Percentiles rank a stretch among this genome's conserved stretches.
Conservation (phyloP, 306 rosid genomes). For the Citrullus mucosospermus region DNA sequence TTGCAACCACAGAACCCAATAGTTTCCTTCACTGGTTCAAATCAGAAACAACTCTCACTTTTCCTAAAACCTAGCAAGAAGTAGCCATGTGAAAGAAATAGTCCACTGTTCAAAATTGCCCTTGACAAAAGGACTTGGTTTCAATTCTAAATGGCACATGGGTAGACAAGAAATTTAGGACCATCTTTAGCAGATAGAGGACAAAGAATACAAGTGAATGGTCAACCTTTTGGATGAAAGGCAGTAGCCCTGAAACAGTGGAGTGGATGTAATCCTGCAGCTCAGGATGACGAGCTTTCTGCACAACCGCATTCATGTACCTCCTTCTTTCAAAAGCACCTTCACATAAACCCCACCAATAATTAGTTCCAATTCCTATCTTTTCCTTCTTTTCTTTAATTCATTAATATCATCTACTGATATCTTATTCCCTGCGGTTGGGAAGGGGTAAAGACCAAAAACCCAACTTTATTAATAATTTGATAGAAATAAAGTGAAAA, state of each 20-base stretch:
- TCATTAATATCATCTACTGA: neutral
- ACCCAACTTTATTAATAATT: neutral
- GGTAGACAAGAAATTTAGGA: neutral
- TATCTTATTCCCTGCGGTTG: neutral
- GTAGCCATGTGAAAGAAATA: neutral
- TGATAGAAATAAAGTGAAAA: neutral
- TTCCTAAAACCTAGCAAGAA: neutral
- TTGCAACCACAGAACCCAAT: neutral
- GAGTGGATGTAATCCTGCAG: slow-evolving; percentile 73
- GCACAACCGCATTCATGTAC: slow-evolving; percentile 76
- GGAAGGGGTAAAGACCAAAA: no score
- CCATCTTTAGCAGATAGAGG: slow-evolving; percentile 1
- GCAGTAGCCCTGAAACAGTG: slow-evolving; percentile 57
- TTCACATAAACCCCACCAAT: slow-evolving; percentile 19
- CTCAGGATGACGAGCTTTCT: slow-evolving; percentile 73
- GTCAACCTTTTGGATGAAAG: slow-evolving; percentile 61
- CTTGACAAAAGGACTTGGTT: neutral
- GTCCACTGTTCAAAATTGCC: neutral
- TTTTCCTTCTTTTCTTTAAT: neutral
- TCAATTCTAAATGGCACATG: slow-evolving; percentile 1
- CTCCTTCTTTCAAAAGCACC: slow-evolving; percentile 88
- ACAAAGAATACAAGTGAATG: neutral
- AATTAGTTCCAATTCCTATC: neutral
- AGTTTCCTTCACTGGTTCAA: neutral
- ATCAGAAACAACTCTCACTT: neutral